Base-by-base conservation (phyloP, 192 early-diverging fungal genomes). In the Gonapodya prolifera region DNA sequence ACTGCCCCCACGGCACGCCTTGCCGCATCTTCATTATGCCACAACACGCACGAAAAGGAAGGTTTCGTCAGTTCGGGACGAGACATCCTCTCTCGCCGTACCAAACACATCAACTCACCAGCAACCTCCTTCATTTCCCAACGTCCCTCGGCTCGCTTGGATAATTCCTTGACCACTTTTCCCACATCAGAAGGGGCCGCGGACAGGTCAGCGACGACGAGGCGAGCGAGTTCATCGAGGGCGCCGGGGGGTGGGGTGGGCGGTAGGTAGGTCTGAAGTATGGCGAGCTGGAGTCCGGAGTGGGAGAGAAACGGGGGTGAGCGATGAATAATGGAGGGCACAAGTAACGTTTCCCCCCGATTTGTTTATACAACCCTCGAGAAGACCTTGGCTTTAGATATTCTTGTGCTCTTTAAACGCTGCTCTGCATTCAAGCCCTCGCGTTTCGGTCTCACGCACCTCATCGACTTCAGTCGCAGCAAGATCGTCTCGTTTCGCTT, bases 401-500 rank as follows among this genome's bases (percentile, higher is more conserved):
- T 8, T 61, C 45, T 23, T 16, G 23, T 61, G 23, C 45, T 8
- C 23, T 23, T 23, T 23, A 61, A 16, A 23, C 45, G 8, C 23
- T 23, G 8, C 23, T 61, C 45, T 23, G 23, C 45, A 16, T 8
- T 16, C 8, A 61, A 61, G 8, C 45, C 45, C 45, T 16, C 45
- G 23, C 45, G 23, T 23, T 61, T 61, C 45, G 23, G 8, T 23
- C 45, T 23, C 23, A 61, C 45, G 23, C 31, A 35, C 80, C 84
- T 95, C 94, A 30, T 76, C 81, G 75, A 86, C 79, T 80, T 98
- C 96, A 32, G 84, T 80, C 29, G 83, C 85, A 0, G 90, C 93
- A 69, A 95, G 85, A 34, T 98, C 96, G 1, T 83, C 78, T 30
- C 96, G 86, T 2, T 89, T 91, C 1, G 87, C 91, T 1, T 80